These are phyloP conservation scores for Letharia lupina DNA, from an alignment of 495 filamentous ascomycete species.

Conservation along the genomic window DNA sequence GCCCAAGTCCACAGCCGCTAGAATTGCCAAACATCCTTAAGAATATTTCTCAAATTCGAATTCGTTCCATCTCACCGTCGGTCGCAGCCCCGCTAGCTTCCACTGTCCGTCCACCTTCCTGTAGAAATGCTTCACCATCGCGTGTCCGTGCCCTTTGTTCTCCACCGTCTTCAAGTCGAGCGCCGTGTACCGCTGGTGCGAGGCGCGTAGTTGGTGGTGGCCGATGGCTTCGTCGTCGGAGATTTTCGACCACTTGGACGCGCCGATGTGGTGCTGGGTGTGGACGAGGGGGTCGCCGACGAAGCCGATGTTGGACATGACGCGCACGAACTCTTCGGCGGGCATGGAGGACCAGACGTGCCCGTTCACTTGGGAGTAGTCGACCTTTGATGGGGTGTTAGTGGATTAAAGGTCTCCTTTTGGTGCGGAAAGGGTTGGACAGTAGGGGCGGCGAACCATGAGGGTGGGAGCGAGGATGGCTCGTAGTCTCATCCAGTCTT, in stretches of 20 bases:
- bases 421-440: too few relatives aligned
- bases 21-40: conserved; percentile 13
- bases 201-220: conserved; percentile 28
- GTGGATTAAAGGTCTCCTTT: background rate
- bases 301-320: conserved; percentile 25
- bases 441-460: conserved; percentile 29
- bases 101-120: conserved; percentile 65
- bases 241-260: conserved; percentile 27
- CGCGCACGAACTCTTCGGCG: conserved; percentile 28
- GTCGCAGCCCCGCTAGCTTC: conserved; percentile 73
- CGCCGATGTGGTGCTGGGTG: conserved; percentile 33
- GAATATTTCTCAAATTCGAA: conserved; percentile 52
- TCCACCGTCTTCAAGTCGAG: conserved; percentile 35
- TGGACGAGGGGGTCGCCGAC: conserved; percentile 30
- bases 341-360: conserved; percentile 26
- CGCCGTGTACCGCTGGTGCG: conserved; percentile 49
- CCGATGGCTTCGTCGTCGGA: conserved; percentile 27
- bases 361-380: conserved; percentile 29
- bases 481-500: conserved; percentile 54
- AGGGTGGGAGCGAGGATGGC: conserved; percentile 60
- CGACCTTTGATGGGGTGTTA: conserved; percentile 22
- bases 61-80: conserved; percentile 65
- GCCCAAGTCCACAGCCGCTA: background rate
- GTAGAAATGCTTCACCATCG: conserved; percentile 64
- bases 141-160: conserved; percentile 53